Base-by-base conservation (phyloP, 2,329 filamentous ascomycete genomes). In the Chrysoporthe austroafricana region DNA sequence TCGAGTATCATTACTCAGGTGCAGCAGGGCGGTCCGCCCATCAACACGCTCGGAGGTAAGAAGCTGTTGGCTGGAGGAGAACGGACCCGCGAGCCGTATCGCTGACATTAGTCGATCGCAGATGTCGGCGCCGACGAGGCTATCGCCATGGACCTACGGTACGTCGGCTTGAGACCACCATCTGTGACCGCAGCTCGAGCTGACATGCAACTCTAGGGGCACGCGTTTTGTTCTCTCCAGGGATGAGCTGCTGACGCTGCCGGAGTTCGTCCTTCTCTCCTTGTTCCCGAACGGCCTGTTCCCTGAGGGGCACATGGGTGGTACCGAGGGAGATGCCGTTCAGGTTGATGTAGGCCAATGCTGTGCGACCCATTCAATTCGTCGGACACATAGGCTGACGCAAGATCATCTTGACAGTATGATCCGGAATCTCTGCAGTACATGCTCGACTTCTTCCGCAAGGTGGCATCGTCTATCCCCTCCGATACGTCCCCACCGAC, bases 1-100 rank as follows among this genome's bases (percentile, higher is more conserved):
- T 91, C 94, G 84, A 98, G 96, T 88, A 97, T 99, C 78, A 97
- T 99, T 83, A 99, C 96, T 81, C 96, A 99, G 84, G 96, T 99
- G 74, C 94, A 97, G 78, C 96, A 99, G 81, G 91, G 91, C 72
- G 94, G 91, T 62, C 92, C 94, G 74, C 92, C 94, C 48, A 89
- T 97, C 74, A 97, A 96, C 80, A 91, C 93, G 66, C 85, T 98
- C 70, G 93, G 92, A 88, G 92, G 92, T 94, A 82, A 76, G 85
- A 70, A 34, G 21, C 11, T 26, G 32, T 26, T 13, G 11, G 18
- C 5, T 7, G 18, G 58, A 66, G 44, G 13, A 58, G n/a, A 42
- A 44, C 26, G 59, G 57, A 3, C 56, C 11, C 7, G 56, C 2
- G 36, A 21, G 14, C 9, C 18, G 39, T 43, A 5, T 43, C 36